phyloP scores from a whole-genome alignment of 768 basidiomycete genomes.

The Crassisporium funariophilum region DNA sequence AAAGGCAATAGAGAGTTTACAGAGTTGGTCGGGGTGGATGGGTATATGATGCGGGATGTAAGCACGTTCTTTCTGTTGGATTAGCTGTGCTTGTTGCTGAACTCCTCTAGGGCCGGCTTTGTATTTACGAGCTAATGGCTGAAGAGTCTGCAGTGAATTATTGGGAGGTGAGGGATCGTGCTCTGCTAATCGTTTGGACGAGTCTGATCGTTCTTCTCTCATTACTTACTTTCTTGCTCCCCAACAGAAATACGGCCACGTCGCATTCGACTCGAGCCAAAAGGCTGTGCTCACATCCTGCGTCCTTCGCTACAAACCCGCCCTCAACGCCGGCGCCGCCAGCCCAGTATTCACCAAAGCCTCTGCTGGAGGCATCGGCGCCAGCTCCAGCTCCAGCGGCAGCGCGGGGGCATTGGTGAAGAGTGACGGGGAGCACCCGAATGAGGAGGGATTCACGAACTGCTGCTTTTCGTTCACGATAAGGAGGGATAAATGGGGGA shows the following conservation, averaged over 20 bases:
- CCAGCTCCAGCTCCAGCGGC: conserved; percentile 11
- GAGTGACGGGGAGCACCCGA: conserved; percentile 35
- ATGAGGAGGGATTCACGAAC: conserved; percentile 77
- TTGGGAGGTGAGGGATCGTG: conserved; percentile 73
- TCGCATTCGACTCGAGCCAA: conserved; percentile 89
- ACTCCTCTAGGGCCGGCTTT: conserved; percentile 81
- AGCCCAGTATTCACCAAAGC: conserved; percentile 30
- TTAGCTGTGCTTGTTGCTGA: background rate
- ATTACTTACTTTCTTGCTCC: background rate
- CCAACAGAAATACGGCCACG: conserved; percentile 87
- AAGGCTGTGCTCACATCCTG: conserved; percentile 94
- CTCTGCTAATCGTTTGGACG: background rate
- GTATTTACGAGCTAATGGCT: conserved; percentile 98
- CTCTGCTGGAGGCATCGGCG: conserved; percentile 14
- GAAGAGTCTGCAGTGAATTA: conserved; percentile 97
- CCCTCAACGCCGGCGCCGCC: conserved; percentile 43
- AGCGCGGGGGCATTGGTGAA: conserved; percentile 13
- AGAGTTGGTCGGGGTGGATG: conserved; percentile 85
- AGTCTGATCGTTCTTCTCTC: conserved; percentile 1
- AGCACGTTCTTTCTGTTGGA: conserved; percentile 25
- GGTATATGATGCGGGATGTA: conserved; percentile 86
- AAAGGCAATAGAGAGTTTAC: conserved; percentile 97
- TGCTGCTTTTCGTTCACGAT: conserved; percentile 94
- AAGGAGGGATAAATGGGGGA: conserved; percentile 80
- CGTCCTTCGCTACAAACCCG: conserved; percentile 79